phyloP scores from a whole-genome alignment of 192 early-diverging fungal species.

The Polychytrium aggregatum region DNA sequence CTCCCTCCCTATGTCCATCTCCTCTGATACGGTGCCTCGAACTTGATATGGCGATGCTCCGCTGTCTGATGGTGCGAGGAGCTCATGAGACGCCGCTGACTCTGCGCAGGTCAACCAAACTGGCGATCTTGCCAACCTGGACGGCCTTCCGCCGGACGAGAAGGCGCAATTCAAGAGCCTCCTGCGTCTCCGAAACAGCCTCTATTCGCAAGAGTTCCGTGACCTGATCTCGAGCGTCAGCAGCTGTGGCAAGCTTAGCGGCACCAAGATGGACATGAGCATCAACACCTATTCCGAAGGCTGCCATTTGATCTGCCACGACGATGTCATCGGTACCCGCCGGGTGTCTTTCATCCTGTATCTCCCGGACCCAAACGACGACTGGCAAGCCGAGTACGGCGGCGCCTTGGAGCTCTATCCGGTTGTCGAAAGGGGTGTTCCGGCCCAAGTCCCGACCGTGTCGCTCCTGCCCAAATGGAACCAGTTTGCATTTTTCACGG shows the following conservation, averaged over 20 bases:
- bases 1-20: no score
- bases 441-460: conserved; percentile 47
- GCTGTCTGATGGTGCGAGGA: not conserved
- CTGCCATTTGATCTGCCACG: conserved; percentile 67
- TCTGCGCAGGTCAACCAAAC: conserved; percentile 48
- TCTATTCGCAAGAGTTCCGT: conserved; percentile 66
- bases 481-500: conserved; percentile 66
- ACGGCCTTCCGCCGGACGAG: conserved; percentile 55
- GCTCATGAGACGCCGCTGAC: not conserved
- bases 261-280: conserved; percentile 58
- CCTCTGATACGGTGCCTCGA: not conserved
- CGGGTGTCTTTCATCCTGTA: conserved; percentile 70
- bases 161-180: conserved; percentile 38
- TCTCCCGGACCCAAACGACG: conserved; percentile 54
- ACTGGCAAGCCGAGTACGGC: conserved; percentile 50
- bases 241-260: conserved; percentile 57
- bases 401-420: conserved; percentile 72
- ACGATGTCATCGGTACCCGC: conserved; percentile 71
- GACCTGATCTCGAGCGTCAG: conserved; percentile 52
- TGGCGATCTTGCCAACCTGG: conserved; percentile 72
- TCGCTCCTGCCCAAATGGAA: conserved; percentile 58
- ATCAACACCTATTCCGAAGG: conserved; percentile 61
- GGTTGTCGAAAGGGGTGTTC: conserved; percentile 42
- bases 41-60: not conserved
- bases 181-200: conserved; percentile 52